A percentile compares a stretch with the other conserved stretches of the same genome.
phyloP scores from a whole-genome alignment of 352 stramenopile species.

The Globisporangium splendens region DNA sequence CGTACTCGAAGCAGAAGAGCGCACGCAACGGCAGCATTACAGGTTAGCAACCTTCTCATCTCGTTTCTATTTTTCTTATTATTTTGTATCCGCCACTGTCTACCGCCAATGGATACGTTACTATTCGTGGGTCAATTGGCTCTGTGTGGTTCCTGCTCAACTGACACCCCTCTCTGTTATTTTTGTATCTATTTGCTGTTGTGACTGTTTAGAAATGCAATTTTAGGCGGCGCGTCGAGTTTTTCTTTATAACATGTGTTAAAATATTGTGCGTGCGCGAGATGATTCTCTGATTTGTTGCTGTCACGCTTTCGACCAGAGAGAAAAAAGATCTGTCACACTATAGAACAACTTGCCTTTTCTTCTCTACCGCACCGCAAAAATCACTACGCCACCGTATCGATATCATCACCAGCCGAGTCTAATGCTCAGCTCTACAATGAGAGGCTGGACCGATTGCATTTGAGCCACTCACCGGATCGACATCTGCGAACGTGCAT shows the following conservation, averaged over 20 bases:
- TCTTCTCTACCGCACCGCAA: no score
- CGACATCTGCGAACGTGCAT: no score
- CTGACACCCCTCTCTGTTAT: slow-evolving; percentile 18
- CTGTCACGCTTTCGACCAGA: no score
- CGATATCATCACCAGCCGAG: no score
- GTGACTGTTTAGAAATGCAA: slow-evolving; percentile 30
- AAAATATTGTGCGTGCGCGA: slow-evolving; percentile 23
- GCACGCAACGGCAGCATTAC: slow-evolving; percentile 51
- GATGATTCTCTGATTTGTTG: no score
- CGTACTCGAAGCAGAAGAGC: slow-evolving; percentile 70
- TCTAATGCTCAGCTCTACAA: no score
- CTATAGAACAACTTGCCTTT: no score
- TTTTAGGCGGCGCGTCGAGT: slow-evolving; percentile 24
- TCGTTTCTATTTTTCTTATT: neutral
- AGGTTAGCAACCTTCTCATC: slow-evolving; percentile 16
- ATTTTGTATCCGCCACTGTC: slow-evolving; percentile 5
- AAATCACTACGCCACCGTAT: no score
- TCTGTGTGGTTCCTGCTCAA: neutral
- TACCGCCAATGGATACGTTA: neutral
- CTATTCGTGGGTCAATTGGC: neutral
- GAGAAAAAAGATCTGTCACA: no score
- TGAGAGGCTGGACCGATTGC: no score
- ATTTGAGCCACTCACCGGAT: no score
- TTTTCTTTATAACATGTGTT: slow-evolving; percentile 19
- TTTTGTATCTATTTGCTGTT: slow-evolving; percentile 16